Percentiles rank a stretch among this genome's conserved stretches.
Conservation (phyloP, 139 green algal species). For the Chlorella sp. region DNA sequence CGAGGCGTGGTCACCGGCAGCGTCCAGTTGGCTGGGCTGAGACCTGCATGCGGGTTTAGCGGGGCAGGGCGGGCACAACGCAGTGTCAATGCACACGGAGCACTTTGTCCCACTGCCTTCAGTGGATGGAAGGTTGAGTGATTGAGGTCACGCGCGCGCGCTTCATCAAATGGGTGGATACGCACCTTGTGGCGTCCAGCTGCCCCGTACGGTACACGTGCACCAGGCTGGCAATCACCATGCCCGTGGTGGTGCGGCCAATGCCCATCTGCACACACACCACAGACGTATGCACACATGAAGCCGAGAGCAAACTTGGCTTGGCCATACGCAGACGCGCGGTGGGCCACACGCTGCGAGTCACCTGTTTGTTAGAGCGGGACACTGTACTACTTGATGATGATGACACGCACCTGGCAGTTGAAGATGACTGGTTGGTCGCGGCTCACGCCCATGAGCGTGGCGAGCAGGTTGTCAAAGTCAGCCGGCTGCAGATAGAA, state of each 20-base stretch:
- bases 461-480: conserved; percentile 51
- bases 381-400: background rate
- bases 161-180: too few species aligned
- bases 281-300: background rate
- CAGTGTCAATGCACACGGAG: too few species aligned
- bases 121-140: too few species aligned
- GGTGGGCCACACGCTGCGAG: background rate
- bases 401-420: conserved; percentile 69
- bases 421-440: conserved; percentile 76
- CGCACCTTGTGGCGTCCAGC: background rate
- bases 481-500: conserved; percentile 28
- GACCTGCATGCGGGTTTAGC: too few species aligned
- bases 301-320: background rate
- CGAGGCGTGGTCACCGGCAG: background rate
- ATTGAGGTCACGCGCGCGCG: too few species aligned
- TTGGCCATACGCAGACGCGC: background rate
- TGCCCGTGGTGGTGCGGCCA: conserved; percentile 88
- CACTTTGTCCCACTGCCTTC: too few species aligned
- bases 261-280: conserved; percentile 58
- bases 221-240: conserved; percentile 78
- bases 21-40: background rate
- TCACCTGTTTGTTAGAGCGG: background rate
- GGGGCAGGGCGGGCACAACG: too few species aligned
- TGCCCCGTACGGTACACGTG: conserved; percentile 40
- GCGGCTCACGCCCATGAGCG: conserved; percentile 28